These are phyloP conservation scores for Talaromyces verruculosus DNA, from an alignment of 2,329 filamentous ascomycete genomes.

Conservation along the genomic window DNA sequence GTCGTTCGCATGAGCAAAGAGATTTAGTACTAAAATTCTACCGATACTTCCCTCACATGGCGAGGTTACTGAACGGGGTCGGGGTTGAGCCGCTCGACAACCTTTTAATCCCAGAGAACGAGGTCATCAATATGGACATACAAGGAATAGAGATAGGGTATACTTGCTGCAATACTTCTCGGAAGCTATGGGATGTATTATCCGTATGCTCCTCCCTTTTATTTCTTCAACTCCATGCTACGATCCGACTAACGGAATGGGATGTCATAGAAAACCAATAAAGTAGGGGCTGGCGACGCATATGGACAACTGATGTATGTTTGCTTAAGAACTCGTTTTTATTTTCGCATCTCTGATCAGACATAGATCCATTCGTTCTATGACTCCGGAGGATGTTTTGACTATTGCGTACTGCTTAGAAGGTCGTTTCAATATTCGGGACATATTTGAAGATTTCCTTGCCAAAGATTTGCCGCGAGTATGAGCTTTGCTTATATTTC, in stretches of 20 bases:
- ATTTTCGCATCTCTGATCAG: neutral
- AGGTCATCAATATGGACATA: neutral
- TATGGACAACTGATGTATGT: neutral
- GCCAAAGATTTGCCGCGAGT: neutral
- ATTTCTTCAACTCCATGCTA: neutral
- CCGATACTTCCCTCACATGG: neutral
- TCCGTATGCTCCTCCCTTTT: neutral
- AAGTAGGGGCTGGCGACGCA: neutral
- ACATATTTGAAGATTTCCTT: neutral
- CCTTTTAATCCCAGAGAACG: neutral
- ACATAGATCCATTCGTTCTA: neutral
- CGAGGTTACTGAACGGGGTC: neutral
- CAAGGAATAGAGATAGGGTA: neutral
- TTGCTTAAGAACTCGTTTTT: neutral
- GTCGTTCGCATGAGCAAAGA: neutral
- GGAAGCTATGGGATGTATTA: neutral
- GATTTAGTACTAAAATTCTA: neutral
- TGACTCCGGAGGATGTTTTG: neutral
- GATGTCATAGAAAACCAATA: neutral
- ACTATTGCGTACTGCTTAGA: neutral
- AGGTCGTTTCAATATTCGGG: neutral
- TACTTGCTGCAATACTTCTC: neutral
- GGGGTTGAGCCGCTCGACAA: neutral
- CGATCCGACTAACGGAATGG: neutral
- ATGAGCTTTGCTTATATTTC: neutral